Percentiles rank a stretch among this genome's conserved stretches.
Evolutionary conservation across 176 grass and related monocot species (phyloP).

Genomic region (Dendrocalamus sinicus): DNA sequence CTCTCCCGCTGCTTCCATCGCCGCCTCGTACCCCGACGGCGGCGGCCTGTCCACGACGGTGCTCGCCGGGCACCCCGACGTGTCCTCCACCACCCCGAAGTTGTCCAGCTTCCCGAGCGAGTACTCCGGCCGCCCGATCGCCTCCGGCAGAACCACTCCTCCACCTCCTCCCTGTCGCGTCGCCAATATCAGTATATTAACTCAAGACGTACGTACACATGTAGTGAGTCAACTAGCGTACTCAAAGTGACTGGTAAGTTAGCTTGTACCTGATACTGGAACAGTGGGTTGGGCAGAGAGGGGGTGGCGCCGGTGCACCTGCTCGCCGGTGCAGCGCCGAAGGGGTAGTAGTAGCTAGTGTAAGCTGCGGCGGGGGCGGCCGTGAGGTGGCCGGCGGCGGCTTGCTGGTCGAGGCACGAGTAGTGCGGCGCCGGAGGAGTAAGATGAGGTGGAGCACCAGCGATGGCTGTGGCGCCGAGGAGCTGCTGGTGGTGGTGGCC

Average conservation of each 20-base stretch:
- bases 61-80: conserved; percentile 1
- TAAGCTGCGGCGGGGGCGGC: conserved; percentile 16
- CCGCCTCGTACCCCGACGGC: conserved; percentile 23
- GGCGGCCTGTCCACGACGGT: neutral
- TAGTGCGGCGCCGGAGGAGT: neutral
- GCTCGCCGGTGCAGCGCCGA: neutral
- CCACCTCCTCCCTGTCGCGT: conserved; percentile 21
- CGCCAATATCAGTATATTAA: neutral
- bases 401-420: conserved; percentile 31
- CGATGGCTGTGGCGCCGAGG: neutral
- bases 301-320: conserved; percentile 20
- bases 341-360: conserved; percentile 30
- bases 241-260: neutral
- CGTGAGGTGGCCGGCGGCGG: neutral
- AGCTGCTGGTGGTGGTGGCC: conserved; percentile 5
- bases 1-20: neutral
- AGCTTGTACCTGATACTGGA: conserved; percentile 37
- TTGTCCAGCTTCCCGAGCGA: conserved; percentile 54
- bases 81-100: conserved; percentile 48
- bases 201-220: neutral
- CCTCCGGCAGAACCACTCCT: neutral
- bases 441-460: neutral
- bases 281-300: conserved; percentile 8
- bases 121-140: conserved; percentile 25
- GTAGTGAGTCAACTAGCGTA: too few species aligned